These are phyloP conservation scores for Floccularia luteovirens DNA, from an alignment of 768 basidiomycete species.

Conservation along the genomic window DNA sequence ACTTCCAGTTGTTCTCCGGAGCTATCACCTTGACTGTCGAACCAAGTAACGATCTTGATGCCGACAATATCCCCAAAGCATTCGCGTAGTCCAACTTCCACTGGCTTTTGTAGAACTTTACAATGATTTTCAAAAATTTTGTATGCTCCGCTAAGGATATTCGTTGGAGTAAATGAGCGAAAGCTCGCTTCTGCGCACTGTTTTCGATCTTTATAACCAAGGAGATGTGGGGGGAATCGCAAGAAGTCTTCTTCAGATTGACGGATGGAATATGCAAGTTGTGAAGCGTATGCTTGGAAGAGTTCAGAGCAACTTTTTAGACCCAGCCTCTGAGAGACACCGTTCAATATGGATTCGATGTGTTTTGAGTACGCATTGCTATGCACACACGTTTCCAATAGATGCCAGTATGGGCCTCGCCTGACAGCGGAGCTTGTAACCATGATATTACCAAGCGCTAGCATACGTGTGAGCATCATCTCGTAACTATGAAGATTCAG, in stretches of 20 bases:
- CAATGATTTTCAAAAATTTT: constrained; percentile 57
- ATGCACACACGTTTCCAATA: constrained; percentile 60
- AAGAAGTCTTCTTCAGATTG: constrained; percentile 40
- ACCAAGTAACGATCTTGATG: constrained; percentile 42
- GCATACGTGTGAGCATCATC: constrained; percentile 62
- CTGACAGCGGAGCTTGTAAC: constrained; percentile 70
- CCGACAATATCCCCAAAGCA: constrained; percentile 72
- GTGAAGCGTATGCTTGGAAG: constrained; percentile 73
- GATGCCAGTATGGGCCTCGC: constrained; percentile 81
- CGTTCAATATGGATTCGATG: constrained; percentile 44
- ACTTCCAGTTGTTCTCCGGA: constrained; percentile 22
- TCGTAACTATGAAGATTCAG: constrained; percentile 46
- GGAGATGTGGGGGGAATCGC: constrained; percentile 58
- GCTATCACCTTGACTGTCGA: constrained; percentile 21
- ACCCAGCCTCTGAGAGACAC: constrained; percentile 63
- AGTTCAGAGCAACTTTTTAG: constrained; percentile 51
- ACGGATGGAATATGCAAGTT: constrained; percentile 64
- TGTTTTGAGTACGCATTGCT: constrained; percentile 26
- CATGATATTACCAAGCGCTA: constrained; percentile 72
- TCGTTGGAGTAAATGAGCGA: constrained; percentile 55
- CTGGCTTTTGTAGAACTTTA: constrained; percentile 41
- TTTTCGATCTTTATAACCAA: constrained; percentile 67
- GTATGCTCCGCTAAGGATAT: constrained; percentile 39
- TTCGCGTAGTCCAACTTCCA: constrained; percentile 41
- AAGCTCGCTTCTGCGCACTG: constrained; percentile 67